Evolutionary conservation across 176 grass and related monocot genomes (phyloP).

Genomic region (Musa itinerans): DNA sequence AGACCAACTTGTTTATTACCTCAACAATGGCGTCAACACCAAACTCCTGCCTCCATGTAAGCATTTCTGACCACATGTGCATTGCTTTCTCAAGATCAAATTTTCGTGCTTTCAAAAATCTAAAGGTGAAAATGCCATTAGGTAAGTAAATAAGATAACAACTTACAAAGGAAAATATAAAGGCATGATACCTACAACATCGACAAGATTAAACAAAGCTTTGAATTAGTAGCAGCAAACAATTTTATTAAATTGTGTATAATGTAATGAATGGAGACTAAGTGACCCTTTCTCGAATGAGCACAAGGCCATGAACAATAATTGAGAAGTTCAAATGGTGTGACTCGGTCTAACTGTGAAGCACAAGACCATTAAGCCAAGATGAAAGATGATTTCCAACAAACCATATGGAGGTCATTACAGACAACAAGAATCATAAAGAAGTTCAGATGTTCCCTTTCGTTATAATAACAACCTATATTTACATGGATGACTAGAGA

Average conservation of each 20-base stretch:
- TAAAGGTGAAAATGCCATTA: slow-evolving; percentile 16
- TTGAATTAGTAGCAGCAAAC: neutral
- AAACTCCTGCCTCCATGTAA: slow-evolving; percentile 80
- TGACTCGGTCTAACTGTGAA: too few relatives aligned
- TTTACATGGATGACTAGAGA: too few relatives aligned
- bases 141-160: neutral
- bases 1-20: slow-evolving; percentile 15
- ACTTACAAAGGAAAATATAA: neutral
- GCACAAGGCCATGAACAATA: neutral
- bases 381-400: too few relatives aligned
- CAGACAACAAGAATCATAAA: too few relatives aligned
- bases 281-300: neutral
- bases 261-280: neutral
- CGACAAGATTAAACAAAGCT: neutral
- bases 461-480: too few relatives aligned
- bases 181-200: neutral
- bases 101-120: slow-evolving; percentile 92
- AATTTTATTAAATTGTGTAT: neutral
- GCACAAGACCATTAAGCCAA: too few relatives aligned
- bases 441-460: too few relatives aligned
- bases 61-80: slow-evolving; percentile 96
- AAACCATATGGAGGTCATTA: too few relatives aligned
- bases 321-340: neutral
- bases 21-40: slow-evolving; percentile 66
- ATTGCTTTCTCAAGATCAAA: slow-evolving; percentile 86